These are phyloP conservation scores for Fonsecaea erecta DNA, from an alignment of 2,329 filamentous ascomycete genomes.

Conservation along the genomic window DNA sequence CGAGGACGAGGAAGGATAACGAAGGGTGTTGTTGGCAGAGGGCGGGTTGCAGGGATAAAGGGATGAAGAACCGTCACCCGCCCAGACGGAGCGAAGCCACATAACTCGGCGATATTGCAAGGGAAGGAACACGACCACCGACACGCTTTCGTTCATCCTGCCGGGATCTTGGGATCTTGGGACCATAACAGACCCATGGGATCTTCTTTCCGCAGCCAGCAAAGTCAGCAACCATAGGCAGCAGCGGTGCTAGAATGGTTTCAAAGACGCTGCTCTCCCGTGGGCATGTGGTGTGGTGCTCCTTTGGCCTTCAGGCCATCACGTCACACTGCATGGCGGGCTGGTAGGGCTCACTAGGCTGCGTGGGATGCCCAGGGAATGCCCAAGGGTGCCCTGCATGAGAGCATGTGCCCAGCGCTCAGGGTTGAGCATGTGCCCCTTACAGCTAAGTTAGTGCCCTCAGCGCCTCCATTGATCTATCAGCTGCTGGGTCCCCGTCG, in stretches of 20 bases:
- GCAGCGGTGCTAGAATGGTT: background rate
- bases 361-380: background rate
- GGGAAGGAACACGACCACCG: background rate
- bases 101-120: no score
- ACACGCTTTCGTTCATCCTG: background rate
- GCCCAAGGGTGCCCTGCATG: background rate
- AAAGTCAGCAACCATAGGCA: background rate
- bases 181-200: background rate
- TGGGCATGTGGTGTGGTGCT: background rate
- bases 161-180: background rate
- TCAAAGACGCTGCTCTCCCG: background rate
- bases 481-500: background rate
- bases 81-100: background rate
- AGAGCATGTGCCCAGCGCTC: background rate
- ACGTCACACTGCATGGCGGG: background rate
- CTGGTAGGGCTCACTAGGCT: no score
- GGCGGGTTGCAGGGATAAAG: background rate
- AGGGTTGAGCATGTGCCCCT: background rate
- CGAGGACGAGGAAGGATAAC: background rate
- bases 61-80: background rate
- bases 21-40: background rate
- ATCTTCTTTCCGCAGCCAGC: background rate
- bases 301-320: background rate
- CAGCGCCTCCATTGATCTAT: background rate
- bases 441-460: background rate